Conservation (phyloP, 768 basidiomycete species). For the Pisolithus sp. region DNA sequence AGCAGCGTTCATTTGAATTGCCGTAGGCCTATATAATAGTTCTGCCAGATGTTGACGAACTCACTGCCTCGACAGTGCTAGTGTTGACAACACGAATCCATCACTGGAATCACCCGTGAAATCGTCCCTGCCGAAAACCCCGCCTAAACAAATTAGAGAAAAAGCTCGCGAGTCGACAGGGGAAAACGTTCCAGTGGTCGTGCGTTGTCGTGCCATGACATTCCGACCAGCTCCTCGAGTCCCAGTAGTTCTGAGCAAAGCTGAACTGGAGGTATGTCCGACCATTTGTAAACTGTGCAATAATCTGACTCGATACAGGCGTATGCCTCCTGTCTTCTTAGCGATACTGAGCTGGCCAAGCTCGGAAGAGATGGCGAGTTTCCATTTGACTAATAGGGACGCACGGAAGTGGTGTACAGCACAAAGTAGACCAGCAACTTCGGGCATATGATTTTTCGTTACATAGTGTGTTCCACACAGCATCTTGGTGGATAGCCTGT, state of each 20-base stretch:
- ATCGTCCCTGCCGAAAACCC: too few species aligned
- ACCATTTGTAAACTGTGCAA: background rate
- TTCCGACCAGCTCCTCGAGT: too few species aligned
- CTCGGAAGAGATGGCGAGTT: constrained; percentile 25
- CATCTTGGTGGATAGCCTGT: too few species aligned
- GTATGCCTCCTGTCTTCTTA: constrained; percentile 35
- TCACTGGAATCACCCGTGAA: too few species aligned
- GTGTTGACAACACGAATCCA: background rate
- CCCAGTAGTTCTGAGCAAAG: constrained; percentile 2
- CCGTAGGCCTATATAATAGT: constrained; percentile 30
- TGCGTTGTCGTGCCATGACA: background rate
- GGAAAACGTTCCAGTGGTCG: background rate
- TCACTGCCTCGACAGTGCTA: constrained; percentile 16
- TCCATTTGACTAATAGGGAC: constrained; percentile 21
- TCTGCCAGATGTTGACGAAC: constrained; percentile 29
- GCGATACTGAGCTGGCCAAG: constrained; percentile 28
- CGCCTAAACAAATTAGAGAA: background rate
- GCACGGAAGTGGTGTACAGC: too few species aligned
- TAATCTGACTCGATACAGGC: constrained; percentile 6
- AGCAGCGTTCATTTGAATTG: constrained; percentile 2
- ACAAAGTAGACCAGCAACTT: too few species aligned
- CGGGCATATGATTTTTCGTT: too few species aligned
- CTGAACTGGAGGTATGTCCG: constrained; percentile 19
- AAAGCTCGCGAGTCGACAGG: background rate
- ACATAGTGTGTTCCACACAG: too few species aligned